Percentiles rank a stretch among this genome's conserved stretches.
Conservation (phyloP, 176 grass and related monocot genomes). For the Carex cristatella region DNA sequence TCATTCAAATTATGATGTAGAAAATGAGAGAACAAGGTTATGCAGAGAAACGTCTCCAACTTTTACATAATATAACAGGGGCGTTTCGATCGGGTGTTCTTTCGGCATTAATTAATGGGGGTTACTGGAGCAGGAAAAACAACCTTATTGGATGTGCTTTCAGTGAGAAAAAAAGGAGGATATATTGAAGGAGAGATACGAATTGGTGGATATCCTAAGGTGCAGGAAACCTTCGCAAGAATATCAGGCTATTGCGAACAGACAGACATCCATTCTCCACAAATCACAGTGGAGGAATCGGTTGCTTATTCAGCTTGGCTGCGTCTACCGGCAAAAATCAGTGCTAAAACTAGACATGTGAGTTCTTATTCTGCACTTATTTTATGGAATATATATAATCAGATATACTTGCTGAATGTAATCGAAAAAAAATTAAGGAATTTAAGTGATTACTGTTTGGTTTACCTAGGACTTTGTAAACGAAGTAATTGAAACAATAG, state of each 20-base stretch:
- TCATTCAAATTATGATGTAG: conserved; percentile 23
- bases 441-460: background rate
- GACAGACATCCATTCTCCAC: conserved; percentile 61
- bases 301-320: conserved; percentile 70
- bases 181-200: conserved; percentile 63
- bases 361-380: background rate
- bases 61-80: conserved; percentile 62
- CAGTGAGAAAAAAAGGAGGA: conserved; percentile 62
- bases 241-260: conserved; percentile 85
- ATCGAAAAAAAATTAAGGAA: background rate
- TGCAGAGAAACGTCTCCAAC: conserved; percentile 44
- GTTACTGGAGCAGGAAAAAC: conserved; percentile 78
- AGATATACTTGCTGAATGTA: background rate
- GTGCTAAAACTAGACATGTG: conserved; percentile 46
- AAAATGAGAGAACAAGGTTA: conserved; percentile 65
- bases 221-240: conserved; percentile 60
- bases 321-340: conserved; percentile 51
- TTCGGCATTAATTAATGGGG: conserved; percentile 60
- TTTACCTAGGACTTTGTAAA: conserved; percentile 52
- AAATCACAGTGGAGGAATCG: conserved; percentile 63
- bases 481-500: conserved; percentile 75
- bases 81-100: conserved; percentile 52
- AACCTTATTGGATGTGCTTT: conserved; percentile 72
- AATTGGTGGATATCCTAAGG: conserved; percentile 73
- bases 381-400: background rate